Percentiles rank a stretch among this genome's conserved stretches.
These are phyloP conservation scores for Silene coronaria DNA, from an alignment of 179 eudicot genomes.

Conservation along the genomic window DNA sequence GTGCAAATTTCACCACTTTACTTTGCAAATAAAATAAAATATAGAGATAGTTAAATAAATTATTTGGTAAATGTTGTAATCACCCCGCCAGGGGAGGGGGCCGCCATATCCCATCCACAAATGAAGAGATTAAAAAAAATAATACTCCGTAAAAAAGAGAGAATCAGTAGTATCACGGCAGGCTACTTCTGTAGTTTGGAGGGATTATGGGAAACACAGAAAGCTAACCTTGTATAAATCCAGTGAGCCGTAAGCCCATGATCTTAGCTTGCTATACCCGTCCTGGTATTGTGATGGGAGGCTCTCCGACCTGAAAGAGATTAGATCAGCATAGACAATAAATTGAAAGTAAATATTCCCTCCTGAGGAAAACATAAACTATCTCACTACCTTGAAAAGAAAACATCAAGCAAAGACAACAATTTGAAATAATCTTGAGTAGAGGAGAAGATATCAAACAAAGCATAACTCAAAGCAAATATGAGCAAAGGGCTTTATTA, in stretches of 20 bases:
- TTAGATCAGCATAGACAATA: not conserved
- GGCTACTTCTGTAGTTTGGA: not conserved
- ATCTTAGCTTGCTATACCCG: conserved; percentile 82
- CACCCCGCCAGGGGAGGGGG: not conserved
- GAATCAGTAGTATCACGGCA: not conserved
- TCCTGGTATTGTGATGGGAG: conserved; percentile 76
- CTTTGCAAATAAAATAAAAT: not conserved
- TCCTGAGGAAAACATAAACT: not conserved
- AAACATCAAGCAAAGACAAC: not conserved
- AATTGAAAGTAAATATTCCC: not conserved
- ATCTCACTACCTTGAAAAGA: not conserved
- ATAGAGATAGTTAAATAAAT: not conserved
- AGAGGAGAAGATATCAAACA: not conserved
- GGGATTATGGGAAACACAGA: not conserved
- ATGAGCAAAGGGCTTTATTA: no score
- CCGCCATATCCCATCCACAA: not conserved
- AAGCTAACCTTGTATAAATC: conserved; percentile 72
- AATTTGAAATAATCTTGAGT: no score
- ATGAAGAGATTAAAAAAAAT: not conserved
- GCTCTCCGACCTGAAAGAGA: conserved; percentile 57
- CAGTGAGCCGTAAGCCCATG: conserved; percentile 85
- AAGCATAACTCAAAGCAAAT: no score
- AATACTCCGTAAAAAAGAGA: no score
- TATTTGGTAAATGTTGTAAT: not conserved
- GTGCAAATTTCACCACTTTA: not conserved